Evolutionary conservation across 169 alveolate genomes (phyloP).

Genomic region (Plasmodium sp.): DNA sequence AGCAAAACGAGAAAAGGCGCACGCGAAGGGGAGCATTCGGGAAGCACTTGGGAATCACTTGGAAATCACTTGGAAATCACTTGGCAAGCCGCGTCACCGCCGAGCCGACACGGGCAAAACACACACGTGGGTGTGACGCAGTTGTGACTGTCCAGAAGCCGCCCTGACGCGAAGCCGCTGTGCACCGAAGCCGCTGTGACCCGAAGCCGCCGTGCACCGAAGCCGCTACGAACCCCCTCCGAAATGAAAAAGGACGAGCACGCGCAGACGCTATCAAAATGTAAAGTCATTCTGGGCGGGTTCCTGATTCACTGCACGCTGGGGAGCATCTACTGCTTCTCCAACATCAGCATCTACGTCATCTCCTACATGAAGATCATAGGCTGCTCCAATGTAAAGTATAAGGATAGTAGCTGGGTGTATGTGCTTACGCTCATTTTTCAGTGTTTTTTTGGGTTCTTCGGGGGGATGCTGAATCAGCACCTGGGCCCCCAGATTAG

Average conservation of each 20-base stretch:
- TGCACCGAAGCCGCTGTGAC: too few relatives aligned
- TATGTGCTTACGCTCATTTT: constrained; percentile 52
- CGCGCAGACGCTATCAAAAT: constrained; percentile 17
- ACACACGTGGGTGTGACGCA: not conserved
- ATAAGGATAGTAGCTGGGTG: constrained; percentile 74
- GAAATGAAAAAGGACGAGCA: constrained; percentile 44
- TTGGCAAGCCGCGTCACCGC: not conserved
- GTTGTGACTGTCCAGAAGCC: not conserved
- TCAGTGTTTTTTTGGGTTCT: constrained; percentile 71
- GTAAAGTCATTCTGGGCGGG: constrained; percentile 66
- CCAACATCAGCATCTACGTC: constrained; percentile 79
- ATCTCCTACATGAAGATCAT: constrained; percentile 80
- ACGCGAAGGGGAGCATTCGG: not conserved
- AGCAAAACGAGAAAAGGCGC: not conserved
- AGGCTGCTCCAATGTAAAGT: constrained; percentile 75
- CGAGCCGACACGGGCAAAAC: not conserved
- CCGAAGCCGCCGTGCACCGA: too few relatives aligned
- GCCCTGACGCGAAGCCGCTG: too few relatives aligned
- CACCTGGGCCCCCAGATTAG: constrained; percentile 67
- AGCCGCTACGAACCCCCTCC: not conserved
- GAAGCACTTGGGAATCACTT: too few relatives aligned
- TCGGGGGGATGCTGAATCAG: constrained; percentile 70
- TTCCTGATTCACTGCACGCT: constrained; percentile 67
- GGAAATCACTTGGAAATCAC: too few relatives aligned
- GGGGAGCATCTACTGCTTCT: constrained; percentile 78